Base-by-base conservation (phyloP, 352 stramenopile species). In the Plasmopara halstedii region DNA sequence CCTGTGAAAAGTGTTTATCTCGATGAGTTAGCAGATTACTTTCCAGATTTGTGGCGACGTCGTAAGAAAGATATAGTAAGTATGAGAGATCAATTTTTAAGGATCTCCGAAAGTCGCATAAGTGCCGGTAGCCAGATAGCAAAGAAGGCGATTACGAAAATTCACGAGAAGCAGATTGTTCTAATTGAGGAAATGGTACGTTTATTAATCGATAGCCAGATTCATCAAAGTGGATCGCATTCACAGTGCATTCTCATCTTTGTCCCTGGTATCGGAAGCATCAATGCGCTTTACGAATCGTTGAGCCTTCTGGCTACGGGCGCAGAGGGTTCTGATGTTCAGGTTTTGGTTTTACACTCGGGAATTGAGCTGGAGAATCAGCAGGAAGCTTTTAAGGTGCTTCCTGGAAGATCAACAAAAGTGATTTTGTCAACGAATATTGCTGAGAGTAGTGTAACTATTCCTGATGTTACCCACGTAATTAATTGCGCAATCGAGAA, bases 371-470 rank as follows among this genome's bases (percentile, higher is more conserved):
- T 90, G 9, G 78, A 88, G 41, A 58, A 90, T 43, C 78, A 90
- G 39, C 73, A 86, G 42, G 58, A 78, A 27, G 75, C 78, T 13
- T 90, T 90, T 27, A 62, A 67, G 19, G 50, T 68, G 22, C 61
- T 83, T 13, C 45, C 51, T 7, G 48, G 65, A 13, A 53, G 50
- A 33, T 72, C 74, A 6, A 83, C 73, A 4, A 98, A 97, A 58
- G 86, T 98, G n/a, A 93, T 98, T 38, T 70, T 98, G 48, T 83
- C 89, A 11, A 99, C 95, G 0, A 98, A 98, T 53, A 96, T 98
- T 53, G 94, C 94, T 3, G 96, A 99, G 57, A 97, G 90, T 42
- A 97, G 87, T 35, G 81, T 99, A 4, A 98, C 96, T 2, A 96
- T 99, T 18, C 92, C 94, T 4, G 83, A 94, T 46, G 90, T 98